Base-by-base conservation (phyloP, 768 basidiomycete genomes). In the Hypholoma sublateritium region DNA sequence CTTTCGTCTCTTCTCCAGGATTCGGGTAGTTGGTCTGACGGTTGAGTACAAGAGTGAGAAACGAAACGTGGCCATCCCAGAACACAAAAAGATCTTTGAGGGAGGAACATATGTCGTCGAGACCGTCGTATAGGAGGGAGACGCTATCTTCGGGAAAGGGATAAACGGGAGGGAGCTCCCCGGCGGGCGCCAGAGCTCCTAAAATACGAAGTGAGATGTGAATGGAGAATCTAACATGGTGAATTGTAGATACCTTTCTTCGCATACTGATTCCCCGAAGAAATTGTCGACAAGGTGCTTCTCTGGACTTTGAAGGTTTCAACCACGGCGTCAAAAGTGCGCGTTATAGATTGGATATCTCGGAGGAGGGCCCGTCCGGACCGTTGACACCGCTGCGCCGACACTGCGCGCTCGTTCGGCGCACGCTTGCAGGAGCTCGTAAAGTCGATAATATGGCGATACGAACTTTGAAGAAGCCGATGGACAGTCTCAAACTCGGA, bases 61-160 rank as follows among this genome's bases (percentile, higher is more conserved):
- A 61, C 5, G 58, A 53, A 12, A 62, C 56, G 41, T 67, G 66
- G 37, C 57, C 56, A 21, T 64, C 62, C 66, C 66, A 67, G 47
- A 67, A 67, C 7, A 59, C 55, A 22, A 64, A 58, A 14, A 67
- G 45, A 44, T 62, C 57, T 16, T 57, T 49, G 6, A 67, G 46
- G 14, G 59, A 62, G 7, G 57, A 52, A n/a, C 54, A 54, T 2
- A 65, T 47, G 3, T 51, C 59, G 17, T 61, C 59, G 13, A 67
- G 58, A 11, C 61, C 54, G 16, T 49, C 25, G 17, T 59, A 64
- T 19, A 67, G 48, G 3, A 52, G 41, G 3, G 24, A 17, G 2
- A 67, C 54, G 1, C 49, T 9, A 16, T 60, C 45, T 50, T 57
- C 60, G 6, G 59, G 58, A 25, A 32, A 14, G 5, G 50, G 19